Evolutionary conservation across 768 basidiomycete species (phyloP), one percentile per base, ranked within the genome.

Genomic region (Suillus subalutaceus): DNA sequence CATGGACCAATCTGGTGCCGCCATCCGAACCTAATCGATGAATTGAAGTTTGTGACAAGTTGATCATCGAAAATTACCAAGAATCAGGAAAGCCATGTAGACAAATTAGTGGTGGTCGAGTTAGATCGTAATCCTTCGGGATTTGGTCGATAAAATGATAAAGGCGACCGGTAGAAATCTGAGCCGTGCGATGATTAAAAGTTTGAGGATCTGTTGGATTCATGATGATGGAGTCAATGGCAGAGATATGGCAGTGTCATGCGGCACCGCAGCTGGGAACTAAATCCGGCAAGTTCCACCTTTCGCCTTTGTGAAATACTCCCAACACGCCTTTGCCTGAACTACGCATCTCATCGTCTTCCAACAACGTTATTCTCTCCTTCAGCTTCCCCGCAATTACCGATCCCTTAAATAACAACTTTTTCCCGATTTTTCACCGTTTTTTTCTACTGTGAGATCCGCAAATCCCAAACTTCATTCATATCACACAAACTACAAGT

Each of bases 61-160:
- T 43, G 52, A 62, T 52, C 26, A 65, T 38, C 37, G 18, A 10
- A 6, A 15, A 62, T 55, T 65, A 82, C 83, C 81, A 83, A 41
- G 81, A 74, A 72, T 94, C 93, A 16, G 93, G 92, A 73, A 94
- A 93, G 1, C 93, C 92, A 72, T 94, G 93, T 20, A 93, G 68
- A 72, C 89, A 90, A n/a, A 93, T 80, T 8, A 94, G 68, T 2
- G 91, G 88, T 1, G 79, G 78, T 12, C 13, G 35, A 8, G 79
- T 80, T 23, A 78, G 71, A 38, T 77, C 72, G 67, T 83, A 80
- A 52, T 76, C 66, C 18, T 64, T 67, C 6, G 90, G 89, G n/a
- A 80, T 67, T 75, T 92, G 86, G 74, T 93, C 91, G 66, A 92
- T 81, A 75, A 90, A 91, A 69, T 91, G 90, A 70, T 92, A 92